A percentile compares a stretch with the other conserved stretches of the same genome.
Conservation (phyloP, 179 eudicot species). For the Beta corolliflora region DNA sequence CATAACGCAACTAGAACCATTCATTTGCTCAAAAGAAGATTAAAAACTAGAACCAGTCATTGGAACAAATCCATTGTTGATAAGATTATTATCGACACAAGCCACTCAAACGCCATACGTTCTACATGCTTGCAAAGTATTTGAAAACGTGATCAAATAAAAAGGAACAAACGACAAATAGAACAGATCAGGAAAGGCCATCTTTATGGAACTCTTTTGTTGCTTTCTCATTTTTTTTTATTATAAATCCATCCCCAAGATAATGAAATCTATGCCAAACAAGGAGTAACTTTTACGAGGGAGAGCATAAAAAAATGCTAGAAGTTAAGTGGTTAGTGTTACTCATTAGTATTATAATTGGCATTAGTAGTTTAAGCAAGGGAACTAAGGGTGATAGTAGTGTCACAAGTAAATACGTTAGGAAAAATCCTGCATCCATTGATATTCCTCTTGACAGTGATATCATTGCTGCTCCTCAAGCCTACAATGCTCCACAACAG, state of each 20-base stretch:
- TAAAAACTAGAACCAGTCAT: too few relatives aligned
- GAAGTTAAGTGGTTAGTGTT: neutral
- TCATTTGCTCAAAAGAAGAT: too few relatives aligned
- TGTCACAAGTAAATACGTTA: conserved; percentile 5
- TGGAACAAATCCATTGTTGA: too few relatives aligned
- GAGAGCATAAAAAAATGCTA: neutral
- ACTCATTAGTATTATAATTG: neutral
- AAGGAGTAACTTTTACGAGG: neutral
- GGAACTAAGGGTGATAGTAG: neutral
- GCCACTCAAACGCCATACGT: too few relatives aligned
- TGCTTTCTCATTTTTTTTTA: neutral
- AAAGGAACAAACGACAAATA: too few relatives aligned
- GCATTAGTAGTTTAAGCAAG: neutral
- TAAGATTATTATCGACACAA: too few relatives aligned
- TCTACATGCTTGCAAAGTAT: too few relatives aligned
- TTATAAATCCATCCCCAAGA: neutral
- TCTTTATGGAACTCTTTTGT: too few relatives aligned
- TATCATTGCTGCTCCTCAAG: conserved; percentile 6
- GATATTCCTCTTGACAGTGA: conserved; percentile 18
- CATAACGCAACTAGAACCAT: too few relatives aligned
- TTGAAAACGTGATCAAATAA: too few relatives aligned
- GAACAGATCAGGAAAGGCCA: too few relatives aligned
- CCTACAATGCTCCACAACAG: conserved; percentile 26
- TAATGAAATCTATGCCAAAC: neutral
- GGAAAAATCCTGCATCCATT: conserved; percentile 14